Base-by-base conservation (phyloP, 495 filamentous ascomycete species). In the Mycothermus thermophilus region DNA sequence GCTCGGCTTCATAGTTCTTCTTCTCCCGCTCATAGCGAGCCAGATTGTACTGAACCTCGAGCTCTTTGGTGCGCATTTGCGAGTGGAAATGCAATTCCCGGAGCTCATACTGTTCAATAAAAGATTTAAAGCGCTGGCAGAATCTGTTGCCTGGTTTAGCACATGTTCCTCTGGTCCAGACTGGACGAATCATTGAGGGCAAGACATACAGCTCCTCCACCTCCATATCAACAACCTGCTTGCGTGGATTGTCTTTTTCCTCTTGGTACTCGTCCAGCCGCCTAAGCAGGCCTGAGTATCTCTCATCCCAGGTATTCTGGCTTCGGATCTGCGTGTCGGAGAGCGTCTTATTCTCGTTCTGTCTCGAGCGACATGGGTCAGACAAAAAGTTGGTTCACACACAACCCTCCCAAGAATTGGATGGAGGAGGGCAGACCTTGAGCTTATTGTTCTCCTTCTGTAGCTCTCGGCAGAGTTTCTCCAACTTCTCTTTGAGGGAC, bases 381-480 rank as follows among this genome's bases (percentile, higher is more conserved):
- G n/a, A n/a, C n/a, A n/a, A n/a, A n/a, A n/a, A n/a, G n/a, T n/a
- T n/a, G n/a, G n/a, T n/a, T n/a, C n/a, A n/a, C 40, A 36, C 7
- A 15, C 20, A 30, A 35, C 28, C 24, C 24, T 40, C 40, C 43
- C 65, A 52, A 66, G 61, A 51, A 51, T 40, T 30, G 5, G 13
- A 19, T 18, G n/a, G 3, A 15, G 2, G 20, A 14, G 27, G 20
- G 24, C 23, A 26, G 58, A 93, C 87, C 78, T 96, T 96, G 12
- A 97, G 69, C 54, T 87, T 83, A 55, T 96, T 95, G 56, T 96
- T 96, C 52, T 97, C 92, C 48, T 83, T 81, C 27, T 87, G 85
- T 22, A 95, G 63, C 48, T 96, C 88, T 21, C 90, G 66, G 44
- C 85, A 93, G 26, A 96, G 64, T 50, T 94, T 96, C 53, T 96